phyloP scores from a whole-genome alignment of 192 early-diverging fungal species.

The Spinellus fusiger region DNA sequence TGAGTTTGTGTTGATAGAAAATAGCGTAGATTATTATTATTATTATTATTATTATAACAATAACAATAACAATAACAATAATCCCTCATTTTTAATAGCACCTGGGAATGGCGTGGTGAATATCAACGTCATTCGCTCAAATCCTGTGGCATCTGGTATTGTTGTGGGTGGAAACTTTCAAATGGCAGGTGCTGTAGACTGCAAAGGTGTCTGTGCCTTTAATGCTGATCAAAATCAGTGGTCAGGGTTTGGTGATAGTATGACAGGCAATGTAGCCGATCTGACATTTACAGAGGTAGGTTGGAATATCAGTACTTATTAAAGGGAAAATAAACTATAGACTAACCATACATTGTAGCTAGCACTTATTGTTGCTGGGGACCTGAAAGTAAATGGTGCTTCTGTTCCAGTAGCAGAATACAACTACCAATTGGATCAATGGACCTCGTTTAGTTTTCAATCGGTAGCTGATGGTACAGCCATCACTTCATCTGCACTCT shows the following conservation, averaged over 20 bases:
- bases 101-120: conserved; percentile 10
- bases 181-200: conserved; percentile 34
- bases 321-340: neutral
- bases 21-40: too few relatives aligned
- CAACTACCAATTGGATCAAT: conserved; percentile 5
- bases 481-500: too few relatives aligned
- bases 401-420: conserved; percentile 11
- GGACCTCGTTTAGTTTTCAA: conserved; percentile 2
- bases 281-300: conserved; percentile 28
- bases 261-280: conserved; percentile 29
- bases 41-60: too few relatives aligned
- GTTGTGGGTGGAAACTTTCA: conserved; percentile 56
- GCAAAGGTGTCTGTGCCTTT: conserved; percentile 27
- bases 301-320: neutral
- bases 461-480: conserved; percentile 8
- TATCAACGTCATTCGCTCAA: conserved; percentile 23
- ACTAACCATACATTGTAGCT: neutral
- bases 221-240: conserved; percentile 26
- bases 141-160: conserved; percentile 21
- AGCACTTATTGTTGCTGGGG: conserved; percentile 16
- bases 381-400: conserved; percentile 14
- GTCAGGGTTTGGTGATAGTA: conserved; percentile 20
- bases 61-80: conserved; percentile 40
- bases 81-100: conserved; percentile 3
- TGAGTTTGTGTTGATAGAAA: too few relatives aligned